These are phyloP conservation scores for Penicillium paneum DNA, from an alignment of 2,329 filamentous ascomycete genomes.

Conservation along the genomic window DNA sequence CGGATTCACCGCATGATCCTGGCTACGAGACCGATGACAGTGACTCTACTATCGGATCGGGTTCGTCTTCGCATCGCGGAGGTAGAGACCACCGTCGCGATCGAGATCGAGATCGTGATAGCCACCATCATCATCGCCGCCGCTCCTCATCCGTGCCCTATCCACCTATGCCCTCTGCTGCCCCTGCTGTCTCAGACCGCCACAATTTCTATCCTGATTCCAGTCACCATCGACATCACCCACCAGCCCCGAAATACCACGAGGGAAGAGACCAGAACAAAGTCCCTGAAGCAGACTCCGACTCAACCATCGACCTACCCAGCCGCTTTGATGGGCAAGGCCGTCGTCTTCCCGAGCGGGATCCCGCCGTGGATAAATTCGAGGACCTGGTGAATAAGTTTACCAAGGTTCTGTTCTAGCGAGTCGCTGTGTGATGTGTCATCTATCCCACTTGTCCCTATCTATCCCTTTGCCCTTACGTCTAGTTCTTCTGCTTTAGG, in stretches of 20 bases:
- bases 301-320: conserved; percentile 45
- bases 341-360: conserved; percentile 33
- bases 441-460: not conserved
- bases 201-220: conserved; percentile 2
- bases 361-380: conserved; percentile 35
- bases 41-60: conserved; percentile 34
- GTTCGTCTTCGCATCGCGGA: conserved; percentile 6
- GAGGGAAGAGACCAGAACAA: not conserved
- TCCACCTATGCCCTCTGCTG: conserved; percentile 11
- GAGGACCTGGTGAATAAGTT: conserved; percentile 37
- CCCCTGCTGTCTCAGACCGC: conserved; percentile 1
- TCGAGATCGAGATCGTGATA: not conserved
- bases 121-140: conserved; percentile 19
- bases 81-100: not conserved
- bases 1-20: conserved; percentile 16
- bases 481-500: not conserved
- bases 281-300: conserved; percentile 34
- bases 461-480: not conserved
- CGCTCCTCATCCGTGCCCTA: conserved; percentile 26
- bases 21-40: conserved; percentile 47
- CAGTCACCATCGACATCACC: conserved; percentile 3
- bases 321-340: conserved; percentile 45
- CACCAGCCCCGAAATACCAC: not conserved
- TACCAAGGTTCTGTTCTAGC: conserved; percentile 23
- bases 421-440: not conserved